phyloP scores from a whole-genome alignment of 129 eudicot species.

The Ambrosia artemisiifolia region DNA sequence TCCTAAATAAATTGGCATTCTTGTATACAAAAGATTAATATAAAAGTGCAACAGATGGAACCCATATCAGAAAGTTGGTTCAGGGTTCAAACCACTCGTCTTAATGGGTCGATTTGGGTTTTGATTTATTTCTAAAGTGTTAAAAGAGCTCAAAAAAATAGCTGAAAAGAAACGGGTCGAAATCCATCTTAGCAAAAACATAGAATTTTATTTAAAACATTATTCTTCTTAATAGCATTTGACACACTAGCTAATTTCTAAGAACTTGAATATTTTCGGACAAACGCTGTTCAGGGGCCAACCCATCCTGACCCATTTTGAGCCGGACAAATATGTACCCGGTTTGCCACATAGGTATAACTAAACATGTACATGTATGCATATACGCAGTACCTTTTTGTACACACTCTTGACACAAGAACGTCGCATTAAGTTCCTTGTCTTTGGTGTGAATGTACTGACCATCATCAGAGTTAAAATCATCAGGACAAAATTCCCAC shows the following conservation, averaged over 20 bases:
- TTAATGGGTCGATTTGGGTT: background rate
- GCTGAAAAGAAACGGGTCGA: background rate
- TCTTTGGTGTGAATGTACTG: conserved; percentile 44
- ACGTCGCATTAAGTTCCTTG: conserved; percentile 72
- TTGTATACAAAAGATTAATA: too few species aligned
- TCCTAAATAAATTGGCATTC: background rate
- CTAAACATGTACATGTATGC: background rate
- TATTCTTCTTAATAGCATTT: background rate
- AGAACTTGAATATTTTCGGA: background rate
- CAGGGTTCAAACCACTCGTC: background rate
- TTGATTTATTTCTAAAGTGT: background rate
- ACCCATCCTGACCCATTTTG: background rate
- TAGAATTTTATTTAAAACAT: background rate
- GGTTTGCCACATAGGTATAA: background rate
- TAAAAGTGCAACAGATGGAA: background rate
- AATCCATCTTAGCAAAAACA: background rate
- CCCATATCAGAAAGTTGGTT: background rate
- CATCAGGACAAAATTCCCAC: conserved; percentile 88
- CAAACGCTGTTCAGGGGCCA: background rate
- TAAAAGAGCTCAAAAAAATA: background rate
- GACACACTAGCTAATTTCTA: background rate
- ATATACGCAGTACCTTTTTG: conserved; percentile 15
- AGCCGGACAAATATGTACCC: background rate
- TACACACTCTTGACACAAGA: conserved; percentile 59
- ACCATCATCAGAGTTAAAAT: conserved; percentile 60